Evolutionary conservation across 1,284 basidiomycete genomes (phyloP).

Genomic region (Porodaedalea pini): DNA sequence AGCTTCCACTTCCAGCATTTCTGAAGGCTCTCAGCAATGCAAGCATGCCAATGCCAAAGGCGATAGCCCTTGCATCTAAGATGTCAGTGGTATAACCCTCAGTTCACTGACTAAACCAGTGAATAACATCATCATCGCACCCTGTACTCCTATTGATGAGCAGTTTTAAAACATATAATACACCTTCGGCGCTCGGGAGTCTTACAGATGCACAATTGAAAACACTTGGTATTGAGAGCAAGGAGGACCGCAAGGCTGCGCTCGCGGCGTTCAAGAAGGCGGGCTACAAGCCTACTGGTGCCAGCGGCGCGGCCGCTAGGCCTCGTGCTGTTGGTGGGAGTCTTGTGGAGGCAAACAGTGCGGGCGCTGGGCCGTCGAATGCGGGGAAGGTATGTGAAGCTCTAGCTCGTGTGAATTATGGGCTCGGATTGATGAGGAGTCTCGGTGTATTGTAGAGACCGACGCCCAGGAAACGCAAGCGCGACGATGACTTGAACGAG

Average conservation of each 20-base stretch:
- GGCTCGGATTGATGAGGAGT: not conserved
- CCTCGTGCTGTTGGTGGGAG: conserved; percentile 12
- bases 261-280: conserved; percentile 63
- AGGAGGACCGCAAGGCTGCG: conserved; percentile 64
- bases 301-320: conserved; percentile 14
- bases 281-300: conserved; percentile 40
- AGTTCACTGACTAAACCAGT: conserved; percentile 12
- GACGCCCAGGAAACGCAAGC: conserved; percentile 52
- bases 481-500: conserved; percentile 51
- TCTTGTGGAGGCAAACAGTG: conserved; percentile 1
- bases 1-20: conserved; percentile 68
- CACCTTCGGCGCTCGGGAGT: conserved; percentile 51
- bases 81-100: conserved; percentile 48
- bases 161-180: conserved; percentile 76
- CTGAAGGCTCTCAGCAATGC: conserved; percentile 67
- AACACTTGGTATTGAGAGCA: conserved; percentile 56
- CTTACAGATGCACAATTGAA: conserved; percentile 61
- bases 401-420: too few relatives aligned
- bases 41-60: conserved; percentile 63
- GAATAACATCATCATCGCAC: conserved; percentile 18
- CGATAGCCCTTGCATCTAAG: conserved; percentile 75
- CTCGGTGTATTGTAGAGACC: conserved; percentile 29
- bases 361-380: conserved; percentile 30
- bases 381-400: conserved; percentile 13
- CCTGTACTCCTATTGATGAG: conserved; percentile 13